Evolutionary conservation across 352 stramenopile genomes (phyloP), one percentile per base, ranked within the genome.

Genomic region (Pythium folliculosum): DNA sequence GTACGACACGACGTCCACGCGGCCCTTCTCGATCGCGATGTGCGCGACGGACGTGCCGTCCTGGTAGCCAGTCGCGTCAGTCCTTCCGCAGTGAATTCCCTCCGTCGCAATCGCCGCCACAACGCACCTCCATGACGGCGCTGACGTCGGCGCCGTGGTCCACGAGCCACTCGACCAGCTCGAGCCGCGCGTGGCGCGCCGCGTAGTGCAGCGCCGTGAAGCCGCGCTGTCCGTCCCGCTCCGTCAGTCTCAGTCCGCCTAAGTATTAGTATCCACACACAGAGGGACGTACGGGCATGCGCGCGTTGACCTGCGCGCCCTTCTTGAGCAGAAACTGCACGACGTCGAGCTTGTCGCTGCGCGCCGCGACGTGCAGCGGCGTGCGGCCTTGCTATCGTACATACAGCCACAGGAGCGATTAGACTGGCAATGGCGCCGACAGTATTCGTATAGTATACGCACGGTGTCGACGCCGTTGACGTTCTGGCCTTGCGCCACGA

Each of bases 141-240:
- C 64, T 54, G 9, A 65, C 48, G n/a, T 70, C 54, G 37, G 63
- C 63, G 48, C 63, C 63, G 43, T 60, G 35, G 30, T 59, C 63
- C 45, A 70, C 57, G 30, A 70, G 63, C 16, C 32, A 70, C 19
- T 59, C 45, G 17, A 64, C 40, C 5, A 70, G 19, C 25, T 63
- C 63, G 23, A 70, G 13, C 38, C 47, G 22, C 47, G 63, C 63
- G 63, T 70, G 56, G 55, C 63, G 63, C 49, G 56, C 55, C 6
- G 56, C 63, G 19, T 48, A 70, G 30, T 70, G 63, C 35, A 70
- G 63, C 55, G 63, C 43, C 56, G 63, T 70, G 37, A 59, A 70
- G 6, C 63, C 63, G 23, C 56, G 54, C 63, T 70, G n/a, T n/a
- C n/a, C n/a, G n/a, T n/a, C n/a, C n/a, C n/a, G n/a, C n/a, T n/a